Conservation (phyloP, 108 stramenopile genomes). For the Aurantiochytrium sp. region DNA sequence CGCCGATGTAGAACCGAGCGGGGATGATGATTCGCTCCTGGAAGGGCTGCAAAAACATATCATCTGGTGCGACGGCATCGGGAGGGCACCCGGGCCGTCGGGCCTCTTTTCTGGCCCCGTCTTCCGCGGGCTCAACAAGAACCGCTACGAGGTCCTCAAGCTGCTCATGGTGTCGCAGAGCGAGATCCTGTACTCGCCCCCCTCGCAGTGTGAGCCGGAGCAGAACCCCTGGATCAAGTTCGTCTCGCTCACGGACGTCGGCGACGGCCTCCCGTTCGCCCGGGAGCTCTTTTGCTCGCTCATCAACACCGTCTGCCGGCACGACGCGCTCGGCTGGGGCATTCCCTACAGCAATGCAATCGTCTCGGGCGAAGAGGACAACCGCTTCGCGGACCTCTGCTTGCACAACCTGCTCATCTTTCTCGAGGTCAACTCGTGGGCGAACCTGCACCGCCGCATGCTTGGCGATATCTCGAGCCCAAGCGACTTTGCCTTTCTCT, state of each 20-base stretch:
- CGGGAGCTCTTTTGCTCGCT: constrained; percentile 82
- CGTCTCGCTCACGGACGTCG: constrained; percentile 74
- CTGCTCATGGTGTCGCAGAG: constrained; percentile 77
- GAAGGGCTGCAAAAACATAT: not conserved
- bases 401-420: constrained; percentile 79
- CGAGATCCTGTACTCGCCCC: constrained; percentile 79
- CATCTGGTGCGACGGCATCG: not conserved
- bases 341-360: constrained; percentile 61
- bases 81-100: not conserved
- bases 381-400: constrained; percentile 72
- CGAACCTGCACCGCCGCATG: constrained; percentile 77
- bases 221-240: constrained; percentile 76
- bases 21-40: not conserved
- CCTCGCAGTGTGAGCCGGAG: constrained; percentile 81
- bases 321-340: constrained; percentile 72
- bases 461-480: constrained; percentile 70
- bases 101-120: not conserved
- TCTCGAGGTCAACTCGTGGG: constrained; percentile 62
- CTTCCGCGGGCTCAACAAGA: constrained; percentile 65
- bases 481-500: constrained; percentile 72
- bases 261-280: constrained; percentile 68
- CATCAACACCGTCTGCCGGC: constrained; percentile 76
- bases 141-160: constrained; percentile 87
- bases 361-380: constrained; percentile 59
- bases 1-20: not conserved